Conservation (phyloP, 148 eudicot genomes). For the Agrostemma githago region DNA sequence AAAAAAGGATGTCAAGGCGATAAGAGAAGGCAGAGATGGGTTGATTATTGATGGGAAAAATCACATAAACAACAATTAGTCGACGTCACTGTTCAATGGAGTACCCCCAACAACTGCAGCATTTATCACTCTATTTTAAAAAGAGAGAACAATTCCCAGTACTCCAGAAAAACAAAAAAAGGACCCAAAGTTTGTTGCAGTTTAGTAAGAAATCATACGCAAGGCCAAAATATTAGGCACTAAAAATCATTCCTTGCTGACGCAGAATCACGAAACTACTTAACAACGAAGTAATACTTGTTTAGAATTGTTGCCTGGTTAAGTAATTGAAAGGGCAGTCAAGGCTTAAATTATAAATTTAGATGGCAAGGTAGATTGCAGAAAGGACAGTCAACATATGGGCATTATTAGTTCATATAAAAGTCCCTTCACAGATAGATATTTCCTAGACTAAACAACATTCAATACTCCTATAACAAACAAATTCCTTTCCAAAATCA, state of each 20-base stretch:
- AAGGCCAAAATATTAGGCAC: background rate
- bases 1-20: background rate
- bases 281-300: background rate
- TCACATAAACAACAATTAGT: background rate
- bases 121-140: background rate
- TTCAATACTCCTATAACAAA: constrained; percentile 3
- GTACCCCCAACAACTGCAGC: background rate
- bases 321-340: constrained; percentile 10
- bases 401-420: constrained; percentile 14
- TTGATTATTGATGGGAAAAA: background rate
- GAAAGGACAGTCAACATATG: constrained; percentile 16
- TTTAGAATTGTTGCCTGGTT: constrained; percentile 4
- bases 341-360: constrained; percentile 8
- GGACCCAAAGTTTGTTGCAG: constrained; percentile 1
- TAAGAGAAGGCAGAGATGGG: background rate
- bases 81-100: background rate
- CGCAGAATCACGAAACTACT: constrained; percentile 3
- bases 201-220: constrained; percentile 5
- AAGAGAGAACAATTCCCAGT: background rate
- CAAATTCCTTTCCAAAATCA: constrained; percentile 6
- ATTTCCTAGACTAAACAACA: constrained; percentile 8
- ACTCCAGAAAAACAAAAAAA: background rate
- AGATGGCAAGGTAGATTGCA: constrained; percentile 10
- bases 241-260: background rate
- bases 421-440: constrained; percentile 18